Conservation (phyloP, 2,329 filamentous ascomycete species). For the Plectosphaerella cucumerina region DNA sequence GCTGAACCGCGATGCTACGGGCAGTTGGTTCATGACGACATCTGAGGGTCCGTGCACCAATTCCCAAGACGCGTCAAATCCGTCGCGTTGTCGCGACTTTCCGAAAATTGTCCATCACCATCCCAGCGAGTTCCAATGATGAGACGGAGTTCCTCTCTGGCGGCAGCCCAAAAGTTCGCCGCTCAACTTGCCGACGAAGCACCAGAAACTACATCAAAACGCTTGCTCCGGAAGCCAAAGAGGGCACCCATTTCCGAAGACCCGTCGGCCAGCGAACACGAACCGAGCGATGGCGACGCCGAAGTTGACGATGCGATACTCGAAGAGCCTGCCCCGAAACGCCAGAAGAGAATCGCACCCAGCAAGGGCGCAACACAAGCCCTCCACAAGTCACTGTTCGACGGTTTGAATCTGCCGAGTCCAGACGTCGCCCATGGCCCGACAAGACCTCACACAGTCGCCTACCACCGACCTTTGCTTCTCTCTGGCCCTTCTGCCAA, state of each 20-base stretch:
- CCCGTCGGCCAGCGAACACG: conserved; percentile 8
- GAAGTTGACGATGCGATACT: not conserved
- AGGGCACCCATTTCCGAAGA: conserved; percentile 1
- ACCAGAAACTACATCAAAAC: not conserved
- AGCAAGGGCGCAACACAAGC: conserved; percentile 3
- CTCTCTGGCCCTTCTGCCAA: conserved; percentile 30
- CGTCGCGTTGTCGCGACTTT: no score
- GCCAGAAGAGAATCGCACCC: conserved; percentile 1
- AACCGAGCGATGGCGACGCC: not conserved
- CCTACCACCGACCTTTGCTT: conserved; percentile 47
- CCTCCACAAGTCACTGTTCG: conserved; percentile 4
- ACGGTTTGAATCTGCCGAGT: not conserved
- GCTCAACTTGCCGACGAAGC: conserved; percentile 7
- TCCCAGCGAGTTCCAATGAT: not conserved
- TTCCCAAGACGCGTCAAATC: no score
- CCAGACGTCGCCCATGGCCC: not conserved
- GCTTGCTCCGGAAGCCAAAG: not conserved
- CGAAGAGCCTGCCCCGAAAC: conserved; percentile 5
- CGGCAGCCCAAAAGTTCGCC: conserved; percentile 7
- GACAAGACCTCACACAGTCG: conserved; percentile 25
- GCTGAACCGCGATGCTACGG: no score
- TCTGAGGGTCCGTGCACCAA: no score
- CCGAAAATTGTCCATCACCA: not conserved
- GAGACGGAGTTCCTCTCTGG: conserved; percentile 6
- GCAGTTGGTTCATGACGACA: no score